Conservation (phyloP, 1,284 basidiomycete genomes). For the Cystobasidiaceae sp. region DNA sequence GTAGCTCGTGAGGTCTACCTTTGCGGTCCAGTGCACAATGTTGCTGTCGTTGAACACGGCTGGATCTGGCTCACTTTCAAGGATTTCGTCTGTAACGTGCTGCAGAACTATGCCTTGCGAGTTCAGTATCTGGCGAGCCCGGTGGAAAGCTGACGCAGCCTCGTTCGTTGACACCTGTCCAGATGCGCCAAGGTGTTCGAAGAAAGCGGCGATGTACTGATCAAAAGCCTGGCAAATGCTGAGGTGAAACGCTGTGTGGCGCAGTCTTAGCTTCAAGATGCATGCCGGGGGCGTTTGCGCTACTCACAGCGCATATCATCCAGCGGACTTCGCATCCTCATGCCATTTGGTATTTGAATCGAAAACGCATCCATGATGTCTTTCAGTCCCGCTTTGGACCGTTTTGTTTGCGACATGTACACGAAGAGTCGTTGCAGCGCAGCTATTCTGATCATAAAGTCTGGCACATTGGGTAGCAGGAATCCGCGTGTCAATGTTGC, state of each 20-base stretch:
- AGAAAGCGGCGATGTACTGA: neutral
- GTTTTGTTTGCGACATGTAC: neutral
- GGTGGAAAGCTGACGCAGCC: neutral
- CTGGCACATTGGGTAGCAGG: neutral
- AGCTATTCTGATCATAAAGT: neutral
- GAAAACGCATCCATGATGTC: slow-evolving; percentile 9
- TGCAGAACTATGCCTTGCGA: neutral
- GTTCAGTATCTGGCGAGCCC: neutral
- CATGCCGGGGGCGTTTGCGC: neutral
- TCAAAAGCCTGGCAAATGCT: neutral
- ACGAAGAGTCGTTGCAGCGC: slow-evolving; percentile 11
- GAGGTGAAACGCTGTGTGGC: neutral
- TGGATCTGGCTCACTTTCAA: neutral
- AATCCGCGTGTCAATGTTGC: neutral
- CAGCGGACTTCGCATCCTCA: neutral
- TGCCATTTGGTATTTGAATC: neutral
- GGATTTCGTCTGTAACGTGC: neutral
- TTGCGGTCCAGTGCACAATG: neutral
- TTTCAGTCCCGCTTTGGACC: neutral
- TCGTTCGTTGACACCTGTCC: neutral
- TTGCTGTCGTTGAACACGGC: neutral
- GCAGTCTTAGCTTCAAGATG: neutral
- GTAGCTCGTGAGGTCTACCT: neutral
- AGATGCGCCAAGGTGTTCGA: neutral
- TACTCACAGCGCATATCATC: neutral